Percentiles rank a stretch among this genome's conserved stretches.
Conservation (phyloP, 306 rosid genomes). For the Corylus heterophylla region DNA sequence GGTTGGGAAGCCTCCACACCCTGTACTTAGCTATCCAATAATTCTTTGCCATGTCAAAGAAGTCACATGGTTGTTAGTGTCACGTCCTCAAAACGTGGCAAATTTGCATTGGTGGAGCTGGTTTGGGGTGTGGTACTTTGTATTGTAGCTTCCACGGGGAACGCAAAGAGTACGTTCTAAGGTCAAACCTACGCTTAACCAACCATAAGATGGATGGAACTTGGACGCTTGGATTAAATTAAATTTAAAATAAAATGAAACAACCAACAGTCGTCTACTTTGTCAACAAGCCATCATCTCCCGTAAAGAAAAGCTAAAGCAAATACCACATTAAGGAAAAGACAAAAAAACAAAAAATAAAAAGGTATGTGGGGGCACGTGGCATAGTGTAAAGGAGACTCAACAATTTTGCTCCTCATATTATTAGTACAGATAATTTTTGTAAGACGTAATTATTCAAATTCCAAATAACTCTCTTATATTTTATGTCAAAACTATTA, state of each 20-base stretch:
- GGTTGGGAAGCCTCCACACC: too few relatives aligned
- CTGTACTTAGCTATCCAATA: neutral
- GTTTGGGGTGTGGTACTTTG: neutral
- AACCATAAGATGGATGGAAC: neutral
- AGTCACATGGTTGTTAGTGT: neutral
- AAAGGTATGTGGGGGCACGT: neutral
- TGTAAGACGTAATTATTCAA: too few relatives aligned
- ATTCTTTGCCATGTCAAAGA: neutral
- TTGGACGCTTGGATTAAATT: neutral
- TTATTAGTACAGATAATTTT: too few relatives aligned
- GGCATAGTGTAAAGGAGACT: too few relatives aligned
- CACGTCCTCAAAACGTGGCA: neutral
- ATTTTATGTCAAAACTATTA: too few relatives aligned
- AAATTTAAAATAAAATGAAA: neutral
- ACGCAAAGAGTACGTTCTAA: neutral
- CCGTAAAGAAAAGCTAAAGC: neutral
- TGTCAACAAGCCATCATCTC: conserved; percentile 20
- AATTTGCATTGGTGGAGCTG: neutral
- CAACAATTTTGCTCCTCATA: too few relatives aligned
- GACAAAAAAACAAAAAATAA: neutral
- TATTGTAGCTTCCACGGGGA: neutral
- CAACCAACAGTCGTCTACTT: neutral
- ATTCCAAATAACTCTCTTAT: too few relatives aligned
- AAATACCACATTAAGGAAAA: conserved; percentile 2
- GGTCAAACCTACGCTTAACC: conserved; percentile 7